These are phyloP conservation scores for Moniliophthora roreri DNA, from an alignment of 1,284 basidiomycete genomes.

Conservation along the genomic window DNA sequence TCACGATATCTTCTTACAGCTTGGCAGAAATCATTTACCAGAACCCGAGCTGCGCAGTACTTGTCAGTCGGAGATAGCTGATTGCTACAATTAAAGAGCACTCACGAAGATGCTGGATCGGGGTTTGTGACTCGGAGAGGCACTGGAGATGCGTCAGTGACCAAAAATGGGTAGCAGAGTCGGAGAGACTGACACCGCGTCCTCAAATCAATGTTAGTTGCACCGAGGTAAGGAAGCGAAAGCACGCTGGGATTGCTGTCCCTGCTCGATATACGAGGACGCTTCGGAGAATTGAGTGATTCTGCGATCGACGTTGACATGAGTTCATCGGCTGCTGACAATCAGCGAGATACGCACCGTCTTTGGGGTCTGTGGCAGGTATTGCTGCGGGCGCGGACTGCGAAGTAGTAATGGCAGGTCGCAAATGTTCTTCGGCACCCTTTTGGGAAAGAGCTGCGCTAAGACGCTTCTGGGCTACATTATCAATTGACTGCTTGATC, in stretches of 20 bases:
- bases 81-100: background rate
- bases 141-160: background rate
- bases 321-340: background rate
- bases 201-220: background rate
- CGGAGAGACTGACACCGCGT: background rate
- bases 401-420: background rate
- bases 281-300: background rate
- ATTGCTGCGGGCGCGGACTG: constrained; percentile 1
- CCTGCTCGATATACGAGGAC: background rate
- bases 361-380: background rate
- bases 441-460: background rate
- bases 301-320: background rate
- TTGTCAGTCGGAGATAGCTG: background rate
- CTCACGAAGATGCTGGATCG: constrained; percentile 6
- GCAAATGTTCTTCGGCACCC: background rate
- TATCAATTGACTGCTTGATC: background rate
- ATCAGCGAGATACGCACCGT: background rate
- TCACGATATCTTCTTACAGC: background rate
- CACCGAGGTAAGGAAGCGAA: constrained; percentile 1
- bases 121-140: constrained; percentile 1
- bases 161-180: background rate
- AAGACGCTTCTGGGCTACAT: background rate
- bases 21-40: background rate
- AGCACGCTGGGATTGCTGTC: constrained; percentile 4
- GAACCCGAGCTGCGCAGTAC: background rate